Conservation (phyloP, 441 rosid genomes). For the Eutrema salsugineum region DNA sequence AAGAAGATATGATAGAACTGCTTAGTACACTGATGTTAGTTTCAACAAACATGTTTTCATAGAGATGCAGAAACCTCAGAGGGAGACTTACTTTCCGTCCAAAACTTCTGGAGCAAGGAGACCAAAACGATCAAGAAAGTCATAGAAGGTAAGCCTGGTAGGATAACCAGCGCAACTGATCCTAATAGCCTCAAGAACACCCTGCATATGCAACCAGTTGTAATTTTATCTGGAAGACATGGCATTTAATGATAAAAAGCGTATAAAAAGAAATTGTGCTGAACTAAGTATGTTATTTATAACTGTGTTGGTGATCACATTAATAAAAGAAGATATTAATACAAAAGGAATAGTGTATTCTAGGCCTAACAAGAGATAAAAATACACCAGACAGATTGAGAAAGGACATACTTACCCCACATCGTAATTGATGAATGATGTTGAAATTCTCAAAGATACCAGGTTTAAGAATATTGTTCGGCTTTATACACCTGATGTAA, state of each 20-base stretch:
- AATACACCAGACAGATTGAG: not conserved
- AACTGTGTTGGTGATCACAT: not conserved
- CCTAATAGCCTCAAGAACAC: constrained; percentile 79
- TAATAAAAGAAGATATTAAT: constrained; percentile 1
- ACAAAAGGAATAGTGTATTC: not conserved
- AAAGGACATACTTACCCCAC: constrained; percentile 52
- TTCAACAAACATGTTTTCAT: not conserved
- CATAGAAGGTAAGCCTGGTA: constrained; percentile 71
- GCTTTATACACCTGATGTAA: constrained; percentile 74
- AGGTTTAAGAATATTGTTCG: constrained; percentile 58
- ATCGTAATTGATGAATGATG: constrained; percentile 65
- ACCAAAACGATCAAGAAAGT: constrained; percentile 68
- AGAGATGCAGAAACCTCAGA: constrained; percentile 14
- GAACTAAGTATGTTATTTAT: not conserved
- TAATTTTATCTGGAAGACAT: not conserved
- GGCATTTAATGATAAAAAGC: constrained; percentile 9
- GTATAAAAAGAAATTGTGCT: not conserved
- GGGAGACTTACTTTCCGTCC: constrained; percentile 63
- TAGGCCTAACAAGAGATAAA: constrained; percentile 6
- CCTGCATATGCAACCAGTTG: constrained; percentile 35
- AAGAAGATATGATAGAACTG: constrained; percentile 20
- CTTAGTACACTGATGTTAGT: constrained; percentile 6
- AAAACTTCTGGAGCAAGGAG: constrained; percentile 70
- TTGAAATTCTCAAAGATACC: constrained; percentile 59
- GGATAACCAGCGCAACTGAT: constrained; percentile 86